These are phyloP conservation scores for Rubia peregrina DNA, from an alignment of 305 asterid species.

Conservation along the genomic window DNA sequence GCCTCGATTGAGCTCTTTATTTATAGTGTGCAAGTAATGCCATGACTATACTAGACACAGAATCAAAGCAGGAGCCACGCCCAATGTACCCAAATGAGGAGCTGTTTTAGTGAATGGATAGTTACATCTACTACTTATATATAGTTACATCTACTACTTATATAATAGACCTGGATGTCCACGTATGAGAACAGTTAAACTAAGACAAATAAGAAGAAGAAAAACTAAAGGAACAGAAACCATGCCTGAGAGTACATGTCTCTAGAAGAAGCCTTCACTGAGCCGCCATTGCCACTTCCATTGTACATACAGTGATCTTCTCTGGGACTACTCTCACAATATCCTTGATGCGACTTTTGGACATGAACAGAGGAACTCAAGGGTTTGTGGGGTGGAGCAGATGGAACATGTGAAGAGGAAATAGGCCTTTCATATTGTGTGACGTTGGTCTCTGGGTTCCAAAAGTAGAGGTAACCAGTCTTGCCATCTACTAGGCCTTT, in stretches of 20 bases:
- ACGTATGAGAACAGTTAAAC: background rate
- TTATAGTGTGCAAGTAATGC: background rate
- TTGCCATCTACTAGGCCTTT: slow-evolving; percentile 77
- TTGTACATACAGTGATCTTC: slow-evolving; percentile 34
- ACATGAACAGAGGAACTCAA: slow-evolving; percentile 57
- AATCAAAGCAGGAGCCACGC: background rate
- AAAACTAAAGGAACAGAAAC: background rate
- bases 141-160: background rate
- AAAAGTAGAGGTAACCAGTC: slow-evolving; percentile 87
- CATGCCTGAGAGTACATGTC: slow-evolving; percentile 45
- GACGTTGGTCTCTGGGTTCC: slow-evolving; percentile 94
- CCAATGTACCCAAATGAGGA: background rate
- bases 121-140: background rate
- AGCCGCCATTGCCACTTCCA: slow-evolving; percentile 43
- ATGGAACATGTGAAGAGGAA: slow-evolving; percentile 25
- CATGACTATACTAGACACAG: no score
- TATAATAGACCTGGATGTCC: background rate
- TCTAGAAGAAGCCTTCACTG: slow-evolving; percentile 34
- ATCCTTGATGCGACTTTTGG: slow-evolving; percentile 47
- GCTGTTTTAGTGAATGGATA: background rate
- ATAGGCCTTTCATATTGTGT: slow-evolving; percentile 88
- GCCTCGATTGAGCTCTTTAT: background rate
- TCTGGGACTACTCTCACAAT: slow-evolving; percentile 18
- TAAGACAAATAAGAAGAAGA: background rate
- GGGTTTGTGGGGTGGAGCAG: slow-evolving; percentile 39